Evolutionary conservation across 345 rosid genomes (phyloP).

Genomic region (Gossypium arboreum): DNA sequence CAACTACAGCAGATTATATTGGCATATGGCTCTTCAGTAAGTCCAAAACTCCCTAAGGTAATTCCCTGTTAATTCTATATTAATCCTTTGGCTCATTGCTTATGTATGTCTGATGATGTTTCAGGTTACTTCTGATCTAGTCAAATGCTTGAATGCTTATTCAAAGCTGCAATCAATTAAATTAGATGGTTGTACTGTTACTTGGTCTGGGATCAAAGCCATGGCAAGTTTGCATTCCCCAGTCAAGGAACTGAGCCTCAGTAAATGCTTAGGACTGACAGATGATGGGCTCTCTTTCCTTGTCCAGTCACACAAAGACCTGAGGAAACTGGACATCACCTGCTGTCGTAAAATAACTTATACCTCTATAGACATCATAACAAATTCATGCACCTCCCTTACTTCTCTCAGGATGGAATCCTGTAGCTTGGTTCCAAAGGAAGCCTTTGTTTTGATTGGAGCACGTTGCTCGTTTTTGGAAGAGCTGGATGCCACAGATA

Average conservation of each 20-base stretch:
- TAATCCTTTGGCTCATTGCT: slow-evolving; percentile 6
- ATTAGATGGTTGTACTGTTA: slow-evolving; percentile 38
- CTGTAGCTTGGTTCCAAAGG: slow-evolving; percentile 41
- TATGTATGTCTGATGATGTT: slow-evolving; percentile 1
- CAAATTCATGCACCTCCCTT: slow-evolving; percentile 36
- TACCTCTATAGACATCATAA: slow-evolving; percentile 32
- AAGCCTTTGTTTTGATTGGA: slow-evolving; percentile 45
- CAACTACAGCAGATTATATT: slow-evolving; percentile 33
- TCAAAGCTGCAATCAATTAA: slow-evolving; percentile 33
- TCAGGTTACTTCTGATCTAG: slow-evolving; percentile 21
- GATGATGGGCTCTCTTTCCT: slow-evolving; percentile 40
- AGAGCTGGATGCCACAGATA: slow-evolving; percentile 44
- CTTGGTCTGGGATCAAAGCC: slow-evolving; percentile 36
- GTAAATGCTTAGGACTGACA: slow-evolving; percentile 38
- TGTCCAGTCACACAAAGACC: slow-evolving; percentile 30
- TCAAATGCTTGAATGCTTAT: slow-evolving; percentile 31
- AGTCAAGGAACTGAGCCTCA: slow-evolving; percentile 37
- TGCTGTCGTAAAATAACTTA: slow-evolving; percentile 46
- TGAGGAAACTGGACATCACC: slow-evolving; percentile 42
- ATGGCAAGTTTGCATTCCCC: slow-evolving; percentile 29
- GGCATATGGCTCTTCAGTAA: slow-evolving; percentile 35
- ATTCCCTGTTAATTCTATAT: not conserved
- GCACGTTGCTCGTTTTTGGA: slow-evolving; percentile 37
- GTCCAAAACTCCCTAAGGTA: slow-evolving; percentile 19
- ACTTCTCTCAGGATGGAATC: slow-evolving; percentile 48